Evolutionary conservation across 108 stramenopile genomes (phyloP).

Genomic region (Parietichytrium sp.): DNA sequence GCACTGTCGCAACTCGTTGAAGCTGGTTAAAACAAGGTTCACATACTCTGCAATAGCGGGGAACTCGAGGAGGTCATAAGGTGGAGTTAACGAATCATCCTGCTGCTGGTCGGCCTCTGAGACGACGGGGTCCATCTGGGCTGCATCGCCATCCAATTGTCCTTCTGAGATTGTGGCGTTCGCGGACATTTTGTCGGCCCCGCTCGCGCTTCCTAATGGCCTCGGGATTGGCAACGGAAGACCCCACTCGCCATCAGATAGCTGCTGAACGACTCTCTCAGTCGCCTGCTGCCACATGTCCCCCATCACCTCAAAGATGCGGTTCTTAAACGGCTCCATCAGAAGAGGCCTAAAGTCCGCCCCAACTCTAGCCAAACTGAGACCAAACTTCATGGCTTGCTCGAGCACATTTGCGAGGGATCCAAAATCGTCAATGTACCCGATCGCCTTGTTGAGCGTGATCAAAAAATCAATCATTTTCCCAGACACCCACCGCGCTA

Average conservation of each 20-base stretch:
- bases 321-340: constrained; percentile 28
- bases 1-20: constrained; percentile 32
- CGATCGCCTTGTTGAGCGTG: background rate
- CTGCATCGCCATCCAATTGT: no score
- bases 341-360: constrained; percentile 31
- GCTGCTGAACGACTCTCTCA: background rate
- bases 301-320: constrained; percentile 13
- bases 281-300: background rate
- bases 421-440: constrained; percentile 18
- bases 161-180: no score
- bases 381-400: constrained; percentile 34
- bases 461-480: constrained; percentile 27
- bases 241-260: constrained; percentile 1
- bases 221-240: background rate
- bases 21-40: background rate
- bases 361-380: constrained; percentile 33
- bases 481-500: constrained; percentile 31
- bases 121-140: no score
- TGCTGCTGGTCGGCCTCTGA: no score
- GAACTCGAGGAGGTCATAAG: constrained; percentile 32
- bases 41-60: background rate
- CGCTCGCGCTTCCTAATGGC: no score
- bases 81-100: background rate
- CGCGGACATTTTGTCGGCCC: no score
- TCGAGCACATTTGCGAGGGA: background rate